Evolutionary conservation across 192 early-diverging fungal species (phyloP).

Genomic region (Coemansia sp.): DNA sequence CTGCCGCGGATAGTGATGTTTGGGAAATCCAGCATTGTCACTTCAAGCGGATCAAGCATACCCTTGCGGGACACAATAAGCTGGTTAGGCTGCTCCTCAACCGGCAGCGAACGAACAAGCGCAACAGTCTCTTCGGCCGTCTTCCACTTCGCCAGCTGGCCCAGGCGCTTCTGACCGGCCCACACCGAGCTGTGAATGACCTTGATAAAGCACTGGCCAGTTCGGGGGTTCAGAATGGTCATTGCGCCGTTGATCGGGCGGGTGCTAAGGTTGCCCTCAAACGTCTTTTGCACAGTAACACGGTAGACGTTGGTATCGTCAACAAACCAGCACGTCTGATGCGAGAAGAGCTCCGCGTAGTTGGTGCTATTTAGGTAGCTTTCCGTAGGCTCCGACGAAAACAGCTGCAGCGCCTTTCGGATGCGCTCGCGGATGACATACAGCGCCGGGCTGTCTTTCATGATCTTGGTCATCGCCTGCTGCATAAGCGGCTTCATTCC

Average conservation of each 20-base stretch:
- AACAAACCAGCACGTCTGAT: slow-evolving; percentile 99
- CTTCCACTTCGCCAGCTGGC: slow-evolving; percentile 99
- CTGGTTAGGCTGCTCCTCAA: slow-evolving; percentile 99
- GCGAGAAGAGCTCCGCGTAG: slow-evolving; percentile 95
- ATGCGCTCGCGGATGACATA: slow-evolving; percentile 98
- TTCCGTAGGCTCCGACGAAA: slow-evolving; percentile 97
- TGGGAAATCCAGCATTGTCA: slow-evolving; percentile 88
- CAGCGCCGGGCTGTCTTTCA: slow-evolving; percentile 98
- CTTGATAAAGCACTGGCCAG: slow-evolving; percentile 97
- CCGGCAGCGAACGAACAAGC: slow-evolving; percentile 94
- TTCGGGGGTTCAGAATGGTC: slow-evolving; percentile 98
- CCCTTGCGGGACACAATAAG: slow-evolving; percentile 99
- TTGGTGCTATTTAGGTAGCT: slow-evolving; percentile 94
- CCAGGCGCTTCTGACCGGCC: slow-evolving; percentile 98
- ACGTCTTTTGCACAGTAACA: slow-evolving; percentile 99
- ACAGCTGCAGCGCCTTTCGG: slow-evolving; percentile 96
- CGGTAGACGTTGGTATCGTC: slow-evolving; percentile 99
- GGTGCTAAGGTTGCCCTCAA: slow-evolving; percentile 97
- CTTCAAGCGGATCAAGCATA: slow-evolving; percentile 99
- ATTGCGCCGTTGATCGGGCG: slow-evolving; percentile 99
- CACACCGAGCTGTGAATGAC: slow-evolving; percentile 99
- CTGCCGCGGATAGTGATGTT: slow-evolving; percentile 99
- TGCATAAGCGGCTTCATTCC: slow-evolving; percentile 98
- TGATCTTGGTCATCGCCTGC: slow-evolving; percentile 98
- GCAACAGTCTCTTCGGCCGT: slow-evolving; percentile 99